These are phyloP conservation scores for Aspergillaceae sp. DNA, from an alignment of 2,329 filamentous ascomycete species.

Conservation along the genomic window DNA sequence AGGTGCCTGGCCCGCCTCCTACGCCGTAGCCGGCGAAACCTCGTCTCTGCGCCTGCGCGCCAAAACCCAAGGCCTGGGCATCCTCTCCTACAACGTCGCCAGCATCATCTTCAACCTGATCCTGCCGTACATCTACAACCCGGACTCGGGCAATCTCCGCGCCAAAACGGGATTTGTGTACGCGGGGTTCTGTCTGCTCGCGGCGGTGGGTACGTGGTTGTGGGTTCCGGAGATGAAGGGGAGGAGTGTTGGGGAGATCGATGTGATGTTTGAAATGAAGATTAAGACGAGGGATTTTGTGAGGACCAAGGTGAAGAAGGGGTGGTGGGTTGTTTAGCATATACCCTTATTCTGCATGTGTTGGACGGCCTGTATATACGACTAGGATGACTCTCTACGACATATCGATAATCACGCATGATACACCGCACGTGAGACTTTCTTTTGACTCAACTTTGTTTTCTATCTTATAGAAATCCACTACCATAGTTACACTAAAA, in stretches of 20 bases:
- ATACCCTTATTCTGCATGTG: not conserved
- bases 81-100: conserved; percentile 34
- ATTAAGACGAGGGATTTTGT: conserved; percentile 17
- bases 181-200: conserved; percentile 25
- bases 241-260: conserved; percentile 41
- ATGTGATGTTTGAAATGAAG: conserved; percentile 28
- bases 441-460: not conserved
- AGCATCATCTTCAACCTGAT: conserved; percentile 39
- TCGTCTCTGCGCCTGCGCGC: conserved; percentile 30
- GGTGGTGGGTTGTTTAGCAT: not conserved
- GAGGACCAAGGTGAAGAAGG: conserved; percentile 8
- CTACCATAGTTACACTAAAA: not conserved
- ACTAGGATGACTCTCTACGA: no score
- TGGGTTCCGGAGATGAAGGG: conserved; percentile 49
- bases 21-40: conserved; percentile 27
- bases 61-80: conserved; percentile 33
- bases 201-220: conserved; percentile 32
- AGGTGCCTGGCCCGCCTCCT: conserved; percentile 30
- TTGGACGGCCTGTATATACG: no score
- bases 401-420: no score
- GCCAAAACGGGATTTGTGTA: conserved; percentile 38
- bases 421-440: not conserved
- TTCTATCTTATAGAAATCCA: not conserved
- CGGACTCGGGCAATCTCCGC: conserved; percentile 34
- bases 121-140: conserved; percentile 46